Conservation (phyloP, 2,329 filamentous ascomycete species). For the Scedosporium minutisporum region DNA sequence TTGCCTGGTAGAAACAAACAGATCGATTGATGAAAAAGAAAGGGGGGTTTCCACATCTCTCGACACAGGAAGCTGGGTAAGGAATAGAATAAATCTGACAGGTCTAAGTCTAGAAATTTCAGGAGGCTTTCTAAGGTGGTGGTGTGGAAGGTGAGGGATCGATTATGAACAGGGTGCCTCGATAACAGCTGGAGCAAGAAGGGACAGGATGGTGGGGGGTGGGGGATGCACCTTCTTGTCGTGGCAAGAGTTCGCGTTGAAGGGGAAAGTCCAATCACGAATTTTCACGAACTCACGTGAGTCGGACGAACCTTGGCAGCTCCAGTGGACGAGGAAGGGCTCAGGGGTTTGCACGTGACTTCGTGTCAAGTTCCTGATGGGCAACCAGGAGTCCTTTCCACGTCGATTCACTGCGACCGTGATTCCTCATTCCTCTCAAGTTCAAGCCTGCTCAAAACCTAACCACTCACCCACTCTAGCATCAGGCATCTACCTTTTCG, state of each 20-base stretch:
- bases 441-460: too few species aligned
- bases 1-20: not conserved
- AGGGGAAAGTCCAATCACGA: constrained; percentile 2
- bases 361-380: constrained; percentile 5
- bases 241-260: constrained; percentile 6
- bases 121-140: not conserved
- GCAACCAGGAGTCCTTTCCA: not conserved
- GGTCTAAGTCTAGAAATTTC: too few species aligned
- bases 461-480: not conserved
- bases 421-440: not conserved
- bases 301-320: not conserved
- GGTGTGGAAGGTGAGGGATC: not conserved
- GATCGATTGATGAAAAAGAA: not conserved
- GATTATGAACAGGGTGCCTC: too few species aligned
- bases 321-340: not conserved
- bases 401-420: not conserved
- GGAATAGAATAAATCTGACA: too few species aligned
- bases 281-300: constrained; percentile 7
- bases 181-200: not conserved
- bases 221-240: not conserved
- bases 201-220: not conserved
- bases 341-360: constrained; percentile 3
- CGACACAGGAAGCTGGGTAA: too few species aligned
- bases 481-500: not conserved
- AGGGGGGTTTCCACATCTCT: not conserved